Evolutionary conservation across 768 basidiomycete species (phyloP).

Genomic region (Xerocomus spinulosus): DNA sequence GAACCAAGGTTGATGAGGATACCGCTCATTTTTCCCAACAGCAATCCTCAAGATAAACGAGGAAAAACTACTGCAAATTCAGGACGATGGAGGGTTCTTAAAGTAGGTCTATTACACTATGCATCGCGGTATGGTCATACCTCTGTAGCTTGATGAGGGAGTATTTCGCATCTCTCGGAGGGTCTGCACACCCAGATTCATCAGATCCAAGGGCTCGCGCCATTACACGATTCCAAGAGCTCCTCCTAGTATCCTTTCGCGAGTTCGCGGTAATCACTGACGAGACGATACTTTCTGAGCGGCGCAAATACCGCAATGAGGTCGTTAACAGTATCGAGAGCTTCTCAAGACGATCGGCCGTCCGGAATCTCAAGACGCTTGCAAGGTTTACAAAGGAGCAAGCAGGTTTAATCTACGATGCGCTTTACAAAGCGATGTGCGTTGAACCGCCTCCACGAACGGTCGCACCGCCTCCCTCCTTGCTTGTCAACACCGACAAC

Average conservation of each 20-base stretch:
- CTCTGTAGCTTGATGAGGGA: constrained; percentile 78
- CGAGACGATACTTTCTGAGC: constrained; percentile 85
- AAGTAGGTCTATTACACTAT: constrained; percentile 49
- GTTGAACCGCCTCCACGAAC: constrained; percentile 62
- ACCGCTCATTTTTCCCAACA: constrained; percentile 28
- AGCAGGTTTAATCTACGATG: constrained; percentile 87
- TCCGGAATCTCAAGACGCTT: constrained; percentile 78
- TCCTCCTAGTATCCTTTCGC: constrained; percentile 93
- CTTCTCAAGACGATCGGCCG: constrained; percentile 87
- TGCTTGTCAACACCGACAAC: constrained; percentile 55
- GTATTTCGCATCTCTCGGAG: constrained; percentile 90
- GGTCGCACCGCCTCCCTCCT: constrained; percentile 43
- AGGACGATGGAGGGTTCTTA: constrained; percentile 96
- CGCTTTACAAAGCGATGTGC: constrained; percentile 80
- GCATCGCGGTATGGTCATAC: neutral
- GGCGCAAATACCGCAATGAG: constrained; percentile 80
- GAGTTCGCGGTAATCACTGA: constrained; percentile 97
- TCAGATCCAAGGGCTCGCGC: constrained; percentile 84
- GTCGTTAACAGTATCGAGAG: constrained; percentile 90
- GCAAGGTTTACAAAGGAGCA: constrained; percentile 86
- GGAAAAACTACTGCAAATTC: constrained; percentile 83
- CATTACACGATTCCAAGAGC: constrained; percentile 96
- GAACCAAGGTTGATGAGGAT: neutral
- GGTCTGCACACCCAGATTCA: constrained; percentile 90
- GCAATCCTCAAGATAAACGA: constrained; percentile 98